Evolutionary conservation across 441 rosid species (phyloP), one percentile per base, ranked within the genome.

Genomic region (California macrophylla): DNA sequence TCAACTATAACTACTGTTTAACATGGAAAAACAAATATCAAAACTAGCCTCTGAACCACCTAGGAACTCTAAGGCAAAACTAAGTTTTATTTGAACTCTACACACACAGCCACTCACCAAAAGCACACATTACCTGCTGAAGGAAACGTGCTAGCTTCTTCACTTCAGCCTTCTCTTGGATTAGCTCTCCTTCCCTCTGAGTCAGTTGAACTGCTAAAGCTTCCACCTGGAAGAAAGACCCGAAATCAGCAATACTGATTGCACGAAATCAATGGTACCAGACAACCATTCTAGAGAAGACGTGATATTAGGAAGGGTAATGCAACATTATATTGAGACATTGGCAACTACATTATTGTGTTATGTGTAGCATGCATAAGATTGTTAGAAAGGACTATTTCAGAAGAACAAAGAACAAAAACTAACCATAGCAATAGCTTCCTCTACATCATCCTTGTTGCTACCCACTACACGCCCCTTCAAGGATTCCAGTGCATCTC

Each of bases 371-470:
- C n/a, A n/a, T n/a, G 20, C 56, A 50, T n/a, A 50, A n/a, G 21
- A 36, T 36, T 36, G 40, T 36, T 50, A 21, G n/a, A n/a, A 50
- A 50, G 21, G 21, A 50, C 56, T n/a, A 16, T n/a, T 4, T 42
- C 52, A 42, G 16, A 6, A 50, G 4, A 50, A 50, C 3, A 16
- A 50, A 5, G 7, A 50, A 50, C 6, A n/a, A 50, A 21, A 21
- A 84, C 90, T 66, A 73, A 92, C 98, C 97, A 92, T 94, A 32
- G 87, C 71, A 77, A 92, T 87, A 77, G 99, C 98, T 76, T 89
- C 97, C 79, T 86, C 89, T 25, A 92, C 96, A 68, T 94, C 97
- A 76, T 94, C 99, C 85, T 92, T 94, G 85, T 92, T 92, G 79
- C 85, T 83, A 67, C 97, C 97, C 1, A 86, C 90, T 69, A 94